Evolutionary conservation across 306 rosid species (phyloP).

Genomic region (Inga oerstediana): DNA sequence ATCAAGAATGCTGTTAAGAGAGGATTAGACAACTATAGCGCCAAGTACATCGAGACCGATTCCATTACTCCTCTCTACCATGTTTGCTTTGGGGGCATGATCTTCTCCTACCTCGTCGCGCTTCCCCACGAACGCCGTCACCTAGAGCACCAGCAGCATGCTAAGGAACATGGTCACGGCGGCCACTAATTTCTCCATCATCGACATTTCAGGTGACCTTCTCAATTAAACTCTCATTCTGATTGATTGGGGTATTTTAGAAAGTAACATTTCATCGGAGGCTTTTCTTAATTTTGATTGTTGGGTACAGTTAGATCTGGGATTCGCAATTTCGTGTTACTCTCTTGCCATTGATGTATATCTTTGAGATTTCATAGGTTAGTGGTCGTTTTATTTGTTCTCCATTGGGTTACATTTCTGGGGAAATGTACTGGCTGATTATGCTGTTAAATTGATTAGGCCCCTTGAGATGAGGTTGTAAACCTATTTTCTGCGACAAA

Average conservation of each 20-base stretch:
- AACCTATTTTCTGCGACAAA: not conserved
- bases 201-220: constrained; percentile 18
- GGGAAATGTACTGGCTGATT: not conserved
- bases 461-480: not conserved
- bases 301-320: not conserved
- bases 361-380: not conserved
- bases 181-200: constrained; percentile 23
- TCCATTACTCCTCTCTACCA: constrained; percentile 54
- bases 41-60: constrained; percentile 59
- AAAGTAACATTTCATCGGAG: not conserved
- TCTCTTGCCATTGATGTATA: not conserved
- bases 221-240: not conserved
- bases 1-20: constrained; percentile 45
- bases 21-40: constrained; percentile 58
- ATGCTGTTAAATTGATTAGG: not conserved
- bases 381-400: not conserved
- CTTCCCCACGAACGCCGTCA: constrained; percentile 79
- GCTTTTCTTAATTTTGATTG: not conserved
- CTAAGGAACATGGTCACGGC: constrained; percentile 55
- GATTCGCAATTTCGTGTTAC: not conserved
- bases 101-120: constrained; percentile 62
- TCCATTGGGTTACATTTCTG: not conserved
- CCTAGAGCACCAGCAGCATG: constrained; percentile 62
- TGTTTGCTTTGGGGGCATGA: constrained; percentile 69
- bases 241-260: not conserved